A percentile compares a stretch with the other conserved stretches of the same genome.
Conservation (phyloP, 441 rosid genomes). For the Syzygium syzygioides region DNA sequence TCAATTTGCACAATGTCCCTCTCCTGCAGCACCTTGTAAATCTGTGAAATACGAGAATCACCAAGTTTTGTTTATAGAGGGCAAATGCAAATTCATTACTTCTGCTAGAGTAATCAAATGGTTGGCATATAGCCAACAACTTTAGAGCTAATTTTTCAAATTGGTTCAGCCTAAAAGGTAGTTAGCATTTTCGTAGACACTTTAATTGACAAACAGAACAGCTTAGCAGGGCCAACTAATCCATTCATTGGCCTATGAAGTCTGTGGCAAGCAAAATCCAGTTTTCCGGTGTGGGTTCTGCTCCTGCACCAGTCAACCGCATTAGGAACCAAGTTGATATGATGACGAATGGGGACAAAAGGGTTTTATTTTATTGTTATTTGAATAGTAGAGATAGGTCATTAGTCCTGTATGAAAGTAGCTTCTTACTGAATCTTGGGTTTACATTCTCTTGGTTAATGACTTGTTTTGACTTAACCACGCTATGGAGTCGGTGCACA, state of each 20-base stretch:
- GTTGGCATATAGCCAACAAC: constrained; percentile 25
- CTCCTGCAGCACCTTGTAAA: constrained; percentile 29
- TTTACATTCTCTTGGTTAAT: not conserved
- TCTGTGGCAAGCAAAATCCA: constrained; percentile 15
- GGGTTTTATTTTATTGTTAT: not conserved
- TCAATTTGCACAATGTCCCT: constrained; percentile 6
- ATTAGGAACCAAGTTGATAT: not conserved
- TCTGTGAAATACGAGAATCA: not conserved
- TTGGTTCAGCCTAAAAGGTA: constrained; percentile 38
- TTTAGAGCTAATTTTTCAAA: constrained; percentile 33
- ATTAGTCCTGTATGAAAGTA: not conserved
- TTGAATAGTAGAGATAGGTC: not conserved
- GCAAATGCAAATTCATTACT: constrained; percentile 14
- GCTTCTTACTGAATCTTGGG: not conserved
- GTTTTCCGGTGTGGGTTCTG: constrained; percentile 2
- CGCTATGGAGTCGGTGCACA: not conserved
- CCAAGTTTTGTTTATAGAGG: constrained; percentile 9
- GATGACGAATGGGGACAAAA: not conserved
- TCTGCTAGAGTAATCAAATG: constrained; percentile 22
- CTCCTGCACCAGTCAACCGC: not conserved
- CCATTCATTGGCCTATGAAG: constrained; percentile 23
- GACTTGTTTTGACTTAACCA: not conserved
- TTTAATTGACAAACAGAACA: constrained; percentile 20
- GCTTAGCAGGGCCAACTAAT: constrained; percentile 28
- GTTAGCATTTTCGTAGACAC: constrained; percentile 29